Conservation (phyloP, 1,139 yeast genomes). For the Taiozyma sp. region DNA sequence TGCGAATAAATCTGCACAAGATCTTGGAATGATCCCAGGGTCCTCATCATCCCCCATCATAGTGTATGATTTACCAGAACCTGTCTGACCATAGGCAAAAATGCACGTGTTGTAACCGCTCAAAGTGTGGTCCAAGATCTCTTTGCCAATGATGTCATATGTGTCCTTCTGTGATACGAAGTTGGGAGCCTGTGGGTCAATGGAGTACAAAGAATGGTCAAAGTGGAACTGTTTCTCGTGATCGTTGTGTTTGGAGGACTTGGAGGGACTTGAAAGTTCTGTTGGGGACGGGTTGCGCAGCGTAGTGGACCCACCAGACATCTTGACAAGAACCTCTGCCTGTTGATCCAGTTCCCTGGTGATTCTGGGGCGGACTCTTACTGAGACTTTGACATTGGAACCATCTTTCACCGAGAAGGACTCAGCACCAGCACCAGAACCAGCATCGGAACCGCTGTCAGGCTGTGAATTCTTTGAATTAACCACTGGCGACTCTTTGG, state of each 20-base stretch:
- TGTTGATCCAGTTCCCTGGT: constrained; percentile 28
- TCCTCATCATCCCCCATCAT: constrained; percentile 58
- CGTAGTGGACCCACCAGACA: constrained; percentile 30
- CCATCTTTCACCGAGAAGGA: not conserved
- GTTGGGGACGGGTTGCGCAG: constrained; percentile 14
- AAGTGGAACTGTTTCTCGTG: constrained; percentile 39
- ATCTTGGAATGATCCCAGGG: constrained; percentile 61
- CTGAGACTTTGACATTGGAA: constrained; percentile 37
- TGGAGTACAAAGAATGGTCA: constrained; percentile 61
- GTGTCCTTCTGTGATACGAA: constrained; percentile 47
- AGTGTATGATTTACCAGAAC: constrained; percentile 69
- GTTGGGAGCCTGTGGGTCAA: constrained; percentile 29
- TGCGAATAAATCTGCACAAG: constrained; percentile 50
- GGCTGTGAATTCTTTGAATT: not conserved
- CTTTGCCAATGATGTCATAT: constrained; percentile 51
- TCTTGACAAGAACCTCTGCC: constrained; percentile 26
- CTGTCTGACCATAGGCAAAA: constrained; percentile 77
- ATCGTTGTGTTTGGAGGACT: constrained; percentile 2
- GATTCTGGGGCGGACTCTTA: constrained; percentile 42
- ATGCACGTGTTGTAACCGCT: constrained; percentile 73
- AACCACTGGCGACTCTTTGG: not conserved
- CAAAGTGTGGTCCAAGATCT: constrained; percentile 56
- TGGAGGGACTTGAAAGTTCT: constrained; percentile 10
- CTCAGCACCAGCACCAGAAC: not conserved
- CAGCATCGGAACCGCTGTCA: not conserved